These are phyloP conservation scores for Tritrichomonas musculus DNA, from an alignment of 208 protist genomes.

Conservation along the genomic window DNA sequence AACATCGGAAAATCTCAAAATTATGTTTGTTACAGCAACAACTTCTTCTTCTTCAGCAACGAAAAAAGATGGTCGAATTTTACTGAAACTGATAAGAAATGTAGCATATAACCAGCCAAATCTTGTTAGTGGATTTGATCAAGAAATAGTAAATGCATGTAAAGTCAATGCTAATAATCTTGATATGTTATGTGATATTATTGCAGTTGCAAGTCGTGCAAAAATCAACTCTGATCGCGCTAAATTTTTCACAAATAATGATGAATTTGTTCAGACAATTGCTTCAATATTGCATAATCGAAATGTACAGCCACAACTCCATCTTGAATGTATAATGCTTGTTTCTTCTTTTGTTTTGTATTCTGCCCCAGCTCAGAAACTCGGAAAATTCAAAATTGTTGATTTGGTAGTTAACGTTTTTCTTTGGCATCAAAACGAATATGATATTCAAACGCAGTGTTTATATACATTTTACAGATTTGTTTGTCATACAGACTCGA, in stretches of 20 bases:
- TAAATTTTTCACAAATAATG: neutral
- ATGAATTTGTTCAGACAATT: neutral
- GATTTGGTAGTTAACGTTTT: neutral
- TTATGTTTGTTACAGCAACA: neutral
- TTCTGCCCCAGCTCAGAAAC: neutral
- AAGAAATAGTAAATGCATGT: neutral
- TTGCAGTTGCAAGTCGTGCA: neutral
- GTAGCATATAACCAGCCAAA: neutral
- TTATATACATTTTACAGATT: conserved; percentile 7
- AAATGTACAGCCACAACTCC: neutral
- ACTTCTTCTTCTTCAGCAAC: neutral
- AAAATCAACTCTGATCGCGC: neutral
- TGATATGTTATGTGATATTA: neutral
- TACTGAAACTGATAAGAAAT: neutral
- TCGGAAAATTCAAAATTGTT: neutral
- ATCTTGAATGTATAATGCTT: neutral
- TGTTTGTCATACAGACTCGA: neutral
- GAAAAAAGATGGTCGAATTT: neutral
- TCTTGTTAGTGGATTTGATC: neutral
- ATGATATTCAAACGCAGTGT: conserved; percentile 14
- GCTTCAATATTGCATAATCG: neutral
- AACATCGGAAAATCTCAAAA: neutral
- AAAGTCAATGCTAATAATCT: neutral
- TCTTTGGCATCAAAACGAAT: neutral
- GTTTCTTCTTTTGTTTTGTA: conserved; percentile 11